Conservation (phyloP, 495 filamentous ascomycete species). For the Neurospora sp. region DNA sequence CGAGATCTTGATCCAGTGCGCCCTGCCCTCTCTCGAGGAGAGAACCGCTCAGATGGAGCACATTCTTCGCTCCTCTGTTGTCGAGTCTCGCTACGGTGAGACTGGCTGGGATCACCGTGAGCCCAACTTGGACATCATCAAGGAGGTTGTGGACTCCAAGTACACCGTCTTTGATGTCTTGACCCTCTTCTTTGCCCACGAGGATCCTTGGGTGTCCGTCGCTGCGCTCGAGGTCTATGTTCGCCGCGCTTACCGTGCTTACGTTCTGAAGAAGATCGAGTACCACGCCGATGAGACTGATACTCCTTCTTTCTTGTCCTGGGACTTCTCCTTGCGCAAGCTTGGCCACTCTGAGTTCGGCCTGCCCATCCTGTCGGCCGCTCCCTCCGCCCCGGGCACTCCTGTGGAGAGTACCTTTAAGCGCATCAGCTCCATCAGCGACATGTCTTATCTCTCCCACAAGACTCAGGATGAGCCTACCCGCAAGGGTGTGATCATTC, state of each 20-base stretch:
- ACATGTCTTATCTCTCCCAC: slow-evolving; percentile 77
- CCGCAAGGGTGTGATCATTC: slow-evolving; percentile 91
- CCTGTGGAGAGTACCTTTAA: slow-evolving; percentile 61
- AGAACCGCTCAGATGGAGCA: slow-evolving; percentile 95
- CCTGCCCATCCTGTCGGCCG: slow-evolving; percentile 58
- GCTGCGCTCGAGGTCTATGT: slow-evolving; percentile 94
- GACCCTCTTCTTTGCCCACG: slow-evolving; percentile 85
- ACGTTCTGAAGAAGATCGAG: slow-evolving; percentile 75
- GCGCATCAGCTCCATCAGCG: slow-evolving; percentile 86
- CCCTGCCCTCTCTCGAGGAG: slow-evolving; percentile 91
- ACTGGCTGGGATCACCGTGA: slow-evolving; percentile 95
- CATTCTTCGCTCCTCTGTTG: slow-evolving; percentile 92
- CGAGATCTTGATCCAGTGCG: slow-evolving; percentile 93
- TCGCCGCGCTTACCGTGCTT: slow-evolving; percentile 93
- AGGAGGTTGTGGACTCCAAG: slow-evolving; percentile 96
- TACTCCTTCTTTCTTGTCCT: slow-evolving; percentile 71
- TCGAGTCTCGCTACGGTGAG: slow-evolving; percentile 93
- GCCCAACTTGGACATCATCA: slow-evolving; percentile 74
- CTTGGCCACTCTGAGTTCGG: slow-evolving; percentile 84
- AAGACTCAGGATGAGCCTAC: slow-evolving; percentile 60
- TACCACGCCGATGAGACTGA: slow-evolving; percentile 72
- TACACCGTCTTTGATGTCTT: slow-evolving; percentile 97
- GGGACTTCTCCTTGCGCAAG: slow-evolving; percentile 93
- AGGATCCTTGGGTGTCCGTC: slow-evolving; percentile 89
- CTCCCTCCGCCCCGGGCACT: slow-evolving; percentile 78